A percentile compares a stretch with the other conserved stretches of the same genome.
Conservation (phyloP, 345 rosid species). For the Salix koriyanagi region DNA sequence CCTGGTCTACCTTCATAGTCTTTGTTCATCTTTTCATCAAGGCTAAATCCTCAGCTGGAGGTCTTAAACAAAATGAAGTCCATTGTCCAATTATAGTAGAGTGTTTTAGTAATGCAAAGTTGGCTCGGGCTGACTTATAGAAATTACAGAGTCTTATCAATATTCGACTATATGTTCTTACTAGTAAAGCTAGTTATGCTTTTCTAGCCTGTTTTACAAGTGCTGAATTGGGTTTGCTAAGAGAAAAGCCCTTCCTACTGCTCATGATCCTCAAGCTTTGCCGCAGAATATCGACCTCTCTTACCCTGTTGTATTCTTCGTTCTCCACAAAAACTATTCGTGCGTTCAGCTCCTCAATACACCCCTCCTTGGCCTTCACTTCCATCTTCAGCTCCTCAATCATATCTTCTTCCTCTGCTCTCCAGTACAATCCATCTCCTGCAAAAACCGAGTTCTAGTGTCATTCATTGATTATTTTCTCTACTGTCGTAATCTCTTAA, state of each 20-base stretch:
- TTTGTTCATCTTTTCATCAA: not conserved
- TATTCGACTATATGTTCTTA: not conserved
- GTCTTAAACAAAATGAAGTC: not conserved
- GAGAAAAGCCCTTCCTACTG: conserved; percentile 17
- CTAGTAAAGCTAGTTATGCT: not conserved
- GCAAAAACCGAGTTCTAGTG: not conserved
- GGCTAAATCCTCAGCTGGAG: not conserved
- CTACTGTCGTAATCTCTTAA: not conserved
- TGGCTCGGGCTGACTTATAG: not conserved
- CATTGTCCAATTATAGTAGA: not conserved
- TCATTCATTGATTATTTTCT: not conserved
- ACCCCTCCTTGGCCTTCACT: conserved; percentile 42
- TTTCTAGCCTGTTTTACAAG: conserved; percentile 7
- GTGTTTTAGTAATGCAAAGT: not conserved
- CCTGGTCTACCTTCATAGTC: not conserved
- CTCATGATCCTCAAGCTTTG: conserved; percentile 66
- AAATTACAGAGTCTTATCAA: not conserved
- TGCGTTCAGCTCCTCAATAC: conserved; percentile 42
- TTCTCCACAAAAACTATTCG: conserved; percentile 40
- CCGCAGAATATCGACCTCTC: conserved; percentile 64
- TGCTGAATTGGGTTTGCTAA: conserved; percentile 4
- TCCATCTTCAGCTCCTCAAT: conserved; percentile 60
- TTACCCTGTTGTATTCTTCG: conserved; percentile 41
- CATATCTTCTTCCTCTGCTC: conserved; percentile 40
- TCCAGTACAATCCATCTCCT: conserved; percentile 44